Percentiles rank a stretch among this genome's conserved stretches.
phyloP scores from a whole-genome alignment of 75 land plant species.

The Selaginella moellendorffii region DNA sequence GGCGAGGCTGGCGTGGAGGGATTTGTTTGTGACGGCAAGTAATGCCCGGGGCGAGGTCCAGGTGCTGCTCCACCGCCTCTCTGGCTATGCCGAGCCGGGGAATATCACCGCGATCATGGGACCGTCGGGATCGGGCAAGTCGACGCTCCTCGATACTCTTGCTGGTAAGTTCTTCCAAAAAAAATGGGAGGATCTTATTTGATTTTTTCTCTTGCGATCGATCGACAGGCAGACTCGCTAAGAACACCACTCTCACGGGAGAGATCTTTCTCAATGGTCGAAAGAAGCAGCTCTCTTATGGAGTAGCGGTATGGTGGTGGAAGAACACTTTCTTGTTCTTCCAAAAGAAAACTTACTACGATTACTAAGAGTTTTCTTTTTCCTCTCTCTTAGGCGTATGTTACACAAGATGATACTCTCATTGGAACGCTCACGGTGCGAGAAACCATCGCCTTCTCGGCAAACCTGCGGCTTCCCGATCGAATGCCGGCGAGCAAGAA shows the following conservation, averaged over 20 bases:
- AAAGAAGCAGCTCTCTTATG: conserved; percentile 28
- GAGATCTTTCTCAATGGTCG: conserved; percentile 39
- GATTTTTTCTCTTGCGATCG: neutral
- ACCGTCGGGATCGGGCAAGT: conserved; percentile 30
- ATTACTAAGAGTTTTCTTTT: too few species aligned
- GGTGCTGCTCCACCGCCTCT: conserved; percentile 13
- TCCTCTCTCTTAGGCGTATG: conserved; percentile 11
- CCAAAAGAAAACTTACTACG: neutral
- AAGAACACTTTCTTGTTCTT: neutral
- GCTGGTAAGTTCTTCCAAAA: neutral
- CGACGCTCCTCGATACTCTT: conserved; percentile 19
- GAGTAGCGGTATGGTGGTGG: conserved; percentile 28
- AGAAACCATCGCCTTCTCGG: conserved; percentile 10
- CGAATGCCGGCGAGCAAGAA: neutral
- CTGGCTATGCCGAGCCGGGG: conserved; percentile 32
- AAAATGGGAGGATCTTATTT: neutral
- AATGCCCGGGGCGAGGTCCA: conserved; percentile 1
- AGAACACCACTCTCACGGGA: conserved; percentile 21
- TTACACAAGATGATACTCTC: conserved; percentile 13
- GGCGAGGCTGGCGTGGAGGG: conserved; percentile 21
- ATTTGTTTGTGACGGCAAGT: conserved; percentile 17
- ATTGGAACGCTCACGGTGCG: conserved; percentile 15
- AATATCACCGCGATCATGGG: conserved; percentile 26
- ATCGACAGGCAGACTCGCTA: conserved; percentile 30
- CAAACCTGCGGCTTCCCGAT: conserved; percentile 11